Percentiles rank a stretch among this genome's conserved stretches.
Conservation (phyloP, 2,329 filamentous ascomycete species). For the Paradendryphiella salina region DNA sequence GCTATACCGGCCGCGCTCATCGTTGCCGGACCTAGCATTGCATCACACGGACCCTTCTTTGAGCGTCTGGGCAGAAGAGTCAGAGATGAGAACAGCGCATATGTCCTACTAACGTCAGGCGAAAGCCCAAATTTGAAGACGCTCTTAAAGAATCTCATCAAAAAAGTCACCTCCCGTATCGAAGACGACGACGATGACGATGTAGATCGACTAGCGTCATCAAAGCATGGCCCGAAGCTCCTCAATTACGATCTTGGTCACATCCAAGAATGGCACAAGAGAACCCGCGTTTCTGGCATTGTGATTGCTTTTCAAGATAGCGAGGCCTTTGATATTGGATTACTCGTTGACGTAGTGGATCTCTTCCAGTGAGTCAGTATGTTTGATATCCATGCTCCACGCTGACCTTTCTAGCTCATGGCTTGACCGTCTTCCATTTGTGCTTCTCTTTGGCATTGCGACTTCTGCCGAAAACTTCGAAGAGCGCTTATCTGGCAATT, state of each 20-base stretch:
- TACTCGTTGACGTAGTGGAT: conserved; percentile 72
- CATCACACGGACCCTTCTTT: conserved; percentile 74
- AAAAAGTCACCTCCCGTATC: conserved; percentile 61
- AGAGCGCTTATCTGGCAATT: conserved; percentile 69
- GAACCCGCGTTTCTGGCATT: conserved; percentile 61
- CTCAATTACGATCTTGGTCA: conserved; percentile 80
- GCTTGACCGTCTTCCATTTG: conserved; percentile 75
- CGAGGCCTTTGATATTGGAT: conserved; percentile 73
- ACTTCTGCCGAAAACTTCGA: conserved; percentile 81
- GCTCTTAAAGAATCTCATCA: conserved; percentile 72
- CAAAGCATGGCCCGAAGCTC: conserved; percentile 63
- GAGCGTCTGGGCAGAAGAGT: conserved; percentile 61
- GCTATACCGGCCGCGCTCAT: conserved; percentile 72
- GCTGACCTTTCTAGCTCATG: conserved; percentile 58
- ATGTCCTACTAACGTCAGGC: conserved; percentile 69
- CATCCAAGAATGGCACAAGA: conserved; percentile 62
- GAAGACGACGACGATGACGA: conserved; percentile 60
- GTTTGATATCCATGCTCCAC: neutral
- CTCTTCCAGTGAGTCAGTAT: conserved; percentile 63
- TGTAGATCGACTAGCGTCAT: conserved; percentile 19
- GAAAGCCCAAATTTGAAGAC: conserved; percentile 76
- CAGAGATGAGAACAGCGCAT: conserved; percentile 54
- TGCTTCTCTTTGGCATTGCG: conserved; percentile 76
- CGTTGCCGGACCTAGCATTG: conserved; percentile 76
- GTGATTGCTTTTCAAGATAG: conserved; percentile 78